Conservation (phyloP, 139 green algal genomes). For the Eudorina sp. region DNA sequence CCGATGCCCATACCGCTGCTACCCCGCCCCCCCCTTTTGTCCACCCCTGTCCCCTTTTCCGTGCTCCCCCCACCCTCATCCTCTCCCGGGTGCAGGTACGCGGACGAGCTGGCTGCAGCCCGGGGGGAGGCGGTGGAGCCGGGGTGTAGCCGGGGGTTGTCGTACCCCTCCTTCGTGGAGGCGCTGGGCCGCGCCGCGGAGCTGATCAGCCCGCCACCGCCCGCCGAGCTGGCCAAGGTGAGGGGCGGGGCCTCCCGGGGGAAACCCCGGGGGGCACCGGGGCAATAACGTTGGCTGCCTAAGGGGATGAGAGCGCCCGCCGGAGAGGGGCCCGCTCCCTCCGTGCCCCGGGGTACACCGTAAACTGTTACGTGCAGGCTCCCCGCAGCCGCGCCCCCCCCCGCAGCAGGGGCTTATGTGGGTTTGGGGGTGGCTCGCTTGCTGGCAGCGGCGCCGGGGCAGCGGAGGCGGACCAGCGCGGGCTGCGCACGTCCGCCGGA, state of each 20-base stretch:
- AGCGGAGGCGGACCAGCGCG: too few relatives aligned
- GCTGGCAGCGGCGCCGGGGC: too few relatives aligned
- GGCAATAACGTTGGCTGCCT: background rate
- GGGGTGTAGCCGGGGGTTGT: conserved; percentile 51
- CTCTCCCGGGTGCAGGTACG: background rate
- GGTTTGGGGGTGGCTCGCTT: too few relatives aligned
- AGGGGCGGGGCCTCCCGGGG: background rate
- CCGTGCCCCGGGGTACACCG: too few relatives aligned
- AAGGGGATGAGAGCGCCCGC: too few relatives aligned
- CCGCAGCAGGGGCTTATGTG: background rate
- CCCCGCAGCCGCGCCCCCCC: background rate
- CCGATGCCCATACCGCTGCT: too few relatives aligned
- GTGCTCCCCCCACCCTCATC: background rate
- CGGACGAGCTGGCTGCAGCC: conserved; percentile 21
- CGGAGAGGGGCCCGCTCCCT: too few relatives aligned
- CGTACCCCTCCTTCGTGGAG: conserved; percentile 75
- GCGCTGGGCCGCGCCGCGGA: conserved; percentile 67
- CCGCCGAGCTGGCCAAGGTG: conserved; percentile 38
- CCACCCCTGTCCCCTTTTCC: too few relatives aligned
- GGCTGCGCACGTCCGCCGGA: too few relatives aligned
- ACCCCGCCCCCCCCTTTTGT: too few relatives aligned
- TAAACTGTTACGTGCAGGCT: background rate
- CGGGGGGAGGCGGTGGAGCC: background rate
- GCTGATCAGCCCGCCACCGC: conserved; percentile 61
- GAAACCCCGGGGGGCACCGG: background rate